Evolutionary conservation across 164 flowering plant genomes (phyloP).

Genomic region (Vitis rotundifolia): DNA sequence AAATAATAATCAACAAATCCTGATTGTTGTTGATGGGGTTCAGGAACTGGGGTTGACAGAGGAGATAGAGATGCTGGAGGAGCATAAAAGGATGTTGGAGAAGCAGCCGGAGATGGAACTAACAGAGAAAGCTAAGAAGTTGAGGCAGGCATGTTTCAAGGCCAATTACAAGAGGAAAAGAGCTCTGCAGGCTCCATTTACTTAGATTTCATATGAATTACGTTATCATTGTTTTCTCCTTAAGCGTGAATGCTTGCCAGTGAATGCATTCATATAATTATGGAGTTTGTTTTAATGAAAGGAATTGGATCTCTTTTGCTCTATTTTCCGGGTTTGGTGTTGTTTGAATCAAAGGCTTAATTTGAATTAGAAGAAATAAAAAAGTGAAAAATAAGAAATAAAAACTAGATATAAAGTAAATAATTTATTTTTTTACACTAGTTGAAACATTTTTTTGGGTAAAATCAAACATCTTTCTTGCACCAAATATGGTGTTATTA

Average conservation of each 20-base stretch:
- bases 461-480: too few relatives aligned
- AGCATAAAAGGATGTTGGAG: conserved; percentile 42
- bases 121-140: conserved; percentile 45
- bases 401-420: background rate
- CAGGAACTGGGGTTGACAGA: conserved; percentile 45
- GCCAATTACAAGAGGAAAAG: conserved; percentile 67
- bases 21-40: background rate
- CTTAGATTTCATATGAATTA: too few relatives aligned
- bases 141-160: conserved; percentile 72
- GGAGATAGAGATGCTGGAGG: conserved; percentile 49
- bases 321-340: too few relatives aligned
- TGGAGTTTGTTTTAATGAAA: too few relatives aligned
- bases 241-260: too few relatives aligned
- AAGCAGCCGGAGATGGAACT: conserved; percentile 48
- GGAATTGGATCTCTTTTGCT: background rate
- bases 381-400: too few relatives aligned
- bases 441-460: background rate
- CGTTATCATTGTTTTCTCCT: too few relatives aligned
- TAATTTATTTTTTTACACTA: background rate
- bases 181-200: background rate
- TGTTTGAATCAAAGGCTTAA: too few relatives aligned
- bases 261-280: too few relatives aligned
- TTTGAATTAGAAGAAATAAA: too few relatives aligned
- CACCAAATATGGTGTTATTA: too few relatives aligned
- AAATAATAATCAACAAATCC: too few relatives aligned